Conservation (phyloP, 2,329 filamentous ascomycete genomes). For the Penicillium sp. region DNA sequence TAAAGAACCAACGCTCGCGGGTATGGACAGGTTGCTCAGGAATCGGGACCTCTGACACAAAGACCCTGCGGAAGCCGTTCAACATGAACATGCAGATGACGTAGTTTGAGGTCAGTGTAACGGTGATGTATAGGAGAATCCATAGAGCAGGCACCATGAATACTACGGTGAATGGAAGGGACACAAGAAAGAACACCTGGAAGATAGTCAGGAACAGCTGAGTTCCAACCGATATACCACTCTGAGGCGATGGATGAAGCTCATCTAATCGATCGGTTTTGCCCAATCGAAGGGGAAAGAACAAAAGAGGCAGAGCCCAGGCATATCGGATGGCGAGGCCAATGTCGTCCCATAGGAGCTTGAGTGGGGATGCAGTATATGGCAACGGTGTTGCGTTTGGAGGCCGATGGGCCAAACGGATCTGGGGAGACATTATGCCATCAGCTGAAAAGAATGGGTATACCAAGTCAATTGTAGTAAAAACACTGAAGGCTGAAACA, state of each 20-base stretch:
- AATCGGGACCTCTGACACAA: constrained; percentile 31
- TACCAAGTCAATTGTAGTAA: too few relatives aligned
- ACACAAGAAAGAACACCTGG: constrained; percentile 63
- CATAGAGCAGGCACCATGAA: constrained; percentile 46
- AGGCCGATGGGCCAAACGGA: constrained; percentile 10
- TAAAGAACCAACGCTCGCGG: constrained; percentile 75
- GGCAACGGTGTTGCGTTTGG: constrained; percentile 29
- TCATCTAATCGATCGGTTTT: constrained; percentile 62
- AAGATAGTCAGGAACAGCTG: constrained; percentile 61
- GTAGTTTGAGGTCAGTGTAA: constrained; percentile 31
- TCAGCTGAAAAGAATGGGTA: neutral
- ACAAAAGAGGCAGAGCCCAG: constrained; percentile 55
- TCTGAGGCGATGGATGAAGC: constrained; percentile 59
- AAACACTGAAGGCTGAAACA: too few relatives aligned
- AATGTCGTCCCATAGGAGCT: constrained; percentile 43
- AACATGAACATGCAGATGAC: constrained; percentile 32
- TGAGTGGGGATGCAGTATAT: constrained; percentile 42
- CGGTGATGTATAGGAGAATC: constrained; percentile 29
- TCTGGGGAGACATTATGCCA: constrained; percentile 7
- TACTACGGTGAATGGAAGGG: constrained; percentile 52
- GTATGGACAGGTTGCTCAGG: constrained; percentile 41
- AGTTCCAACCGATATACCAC: constrained; percentile 58
- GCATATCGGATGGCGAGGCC: constrained; percentile 35
- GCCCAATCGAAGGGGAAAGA: constrained; percentile 59
- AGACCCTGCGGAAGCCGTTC: constrained; percentile 53